These are phyloP conservation scores for Gyromitra esculenta DNA, from an alignment of 2,329 filamentous ascomycete genomes.

Conservation along the genomic window DNA sequence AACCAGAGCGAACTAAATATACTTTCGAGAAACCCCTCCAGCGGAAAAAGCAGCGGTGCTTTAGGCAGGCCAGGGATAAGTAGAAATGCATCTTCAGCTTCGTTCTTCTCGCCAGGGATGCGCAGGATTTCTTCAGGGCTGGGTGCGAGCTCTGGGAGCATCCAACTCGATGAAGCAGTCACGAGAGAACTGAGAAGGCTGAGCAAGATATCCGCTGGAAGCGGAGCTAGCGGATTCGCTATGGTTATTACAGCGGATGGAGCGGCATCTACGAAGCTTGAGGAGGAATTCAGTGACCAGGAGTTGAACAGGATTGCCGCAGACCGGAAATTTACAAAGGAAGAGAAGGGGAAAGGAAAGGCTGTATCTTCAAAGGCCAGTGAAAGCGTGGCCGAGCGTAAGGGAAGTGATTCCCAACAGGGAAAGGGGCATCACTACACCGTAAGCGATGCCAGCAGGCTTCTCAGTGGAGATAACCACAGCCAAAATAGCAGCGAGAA, in stretches of 20 bases:
- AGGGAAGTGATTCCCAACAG: conserved; percentile 24
- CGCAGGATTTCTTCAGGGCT: conserved; percentile 22
- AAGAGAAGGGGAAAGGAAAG: conserved; percentile 54
- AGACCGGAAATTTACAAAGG: conserved; percentile 46
- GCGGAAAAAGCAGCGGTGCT: conserved; percentile 32
- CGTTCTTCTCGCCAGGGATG: conserved; percentile 43
- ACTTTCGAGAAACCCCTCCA: conserved; percentile 45
- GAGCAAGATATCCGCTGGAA: conserved; percentile 55
- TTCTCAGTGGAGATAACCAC: conserved; percentile 28
- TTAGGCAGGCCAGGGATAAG: conserved; percentile 47
- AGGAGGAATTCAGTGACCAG: conserved; percentile 41
- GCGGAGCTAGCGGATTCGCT: conserved; percentile 53
- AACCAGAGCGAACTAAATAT: conserved; percentile 47
- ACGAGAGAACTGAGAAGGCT: conserved; percentile 50
- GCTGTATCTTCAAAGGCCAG: conserved; percentile 34
- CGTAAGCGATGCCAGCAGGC: conserved; percentile 39
- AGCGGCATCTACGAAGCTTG: conserved; percentile 41
- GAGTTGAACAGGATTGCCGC: conserved; percentile 27
- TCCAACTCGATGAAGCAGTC: conserved; percentile 47
- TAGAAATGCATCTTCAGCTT: conserved; percentile 49
- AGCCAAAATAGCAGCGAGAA: conserved; percentile 49
- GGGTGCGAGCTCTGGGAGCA: conserved; percentile 40
- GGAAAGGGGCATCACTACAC: conserved; percentile 41
- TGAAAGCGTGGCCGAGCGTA: conserved; percentile 30
- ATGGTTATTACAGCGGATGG: conserved; percentile 55